Evolutionary conservation across 768 basidiomycete genomes (phyloP).

Genomic region (Leccinum sublutescens): DNA sequence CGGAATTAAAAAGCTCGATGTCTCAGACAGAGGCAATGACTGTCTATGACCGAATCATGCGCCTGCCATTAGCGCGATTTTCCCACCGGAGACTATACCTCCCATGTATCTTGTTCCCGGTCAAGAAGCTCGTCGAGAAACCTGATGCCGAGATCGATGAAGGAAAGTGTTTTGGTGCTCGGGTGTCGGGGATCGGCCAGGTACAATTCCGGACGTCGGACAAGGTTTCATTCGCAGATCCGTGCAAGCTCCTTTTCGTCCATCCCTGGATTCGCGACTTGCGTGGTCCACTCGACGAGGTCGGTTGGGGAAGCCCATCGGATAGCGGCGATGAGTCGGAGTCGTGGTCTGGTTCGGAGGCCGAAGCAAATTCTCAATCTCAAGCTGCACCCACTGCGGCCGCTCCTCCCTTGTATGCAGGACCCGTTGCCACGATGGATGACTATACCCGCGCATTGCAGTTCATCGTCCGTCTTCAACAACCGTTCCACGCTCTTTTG

Average conservation of each 20-base stretch:
- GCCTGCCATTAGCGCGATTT: too few relatives aligned
- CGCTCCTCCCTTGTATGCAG: too few relatives aligned
- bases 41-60: too few relatives aligned
- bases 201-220: conserved; percentile 3
- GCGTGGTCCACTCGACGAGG: neutral
- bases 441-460: conserved; percentile 4
- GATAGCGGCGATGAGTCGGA: neutral
- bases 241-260: conserved; percentile 3
- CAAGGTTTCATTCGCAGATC: neutral
- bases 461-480: neutral
- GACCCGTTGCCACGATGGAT: neutral
- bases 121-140: too few relatives aligned
- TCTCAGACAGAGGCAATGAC: too few relatives aligned
- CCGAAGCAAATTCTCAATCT: neutral
- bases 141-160: too few relatives aligned
- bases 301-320: neutral
- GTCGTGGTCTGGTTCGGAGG: neutral
- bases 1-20: too few relatives aligned
- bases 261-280: conserved; percentile 15
- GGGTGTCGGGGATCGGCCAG: too few relatives aligned
- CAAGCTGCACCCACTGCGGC: neutral
- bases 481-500: too few relatives aligned
- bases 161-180: too few relatives aligned
- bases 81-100: too few relatives aligned
- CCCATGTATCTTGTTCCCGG: too few relatives aligned